Base-by-base conservation (phyloP, 2,329 filamentous ascomycete genomes). In the Tolypocladium amazonense region DNA sequence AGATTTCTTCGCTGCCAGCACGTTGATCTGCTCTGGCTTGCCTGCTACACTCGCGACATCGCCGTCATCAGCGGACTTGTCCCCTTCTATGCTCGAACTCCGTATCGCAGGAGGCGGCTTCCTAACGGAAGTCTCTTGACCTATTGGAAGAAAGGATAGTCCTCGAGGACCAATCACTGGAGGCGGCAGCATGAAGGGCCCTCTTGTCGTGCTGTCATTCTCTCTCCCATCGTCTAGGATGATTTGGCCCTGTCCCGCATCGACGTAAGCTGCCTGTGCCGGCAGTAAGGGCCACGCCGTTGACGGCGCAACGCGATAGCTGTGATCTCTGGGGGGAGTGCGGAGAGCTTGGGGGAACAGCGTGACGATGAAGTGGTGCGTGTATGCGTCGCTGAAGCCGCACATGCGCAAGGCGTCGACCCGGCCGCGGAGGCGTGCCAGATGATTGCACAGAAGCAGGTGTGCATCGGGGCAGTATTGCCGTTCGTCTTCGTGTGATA, bases 371-470 rank as follows among this genome's bases (percentile, higher is more conserved):
- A 75, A 64, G 11, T 58, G 60, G 33, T 65, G 59, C 0, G 70
- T 69, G 61, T 73, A 75, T 0, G 55, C 15, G 15, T 72, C 67
- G 60, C 64, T 67, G 61, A 77, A 75, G 2, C 75, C 75, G 27
- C 69, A 72, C 59, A 77, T 69, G 23, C 75, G 70, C 8, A 72
- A 60, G 0, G 72, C 71, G 39, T 65, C 61, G 53, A 76, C 58
- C 1, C 68, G 65, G 6, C 67, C 71, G 14, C 61, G 64, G 2
- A 77, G 69, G 1, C 59, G 62, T 5, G 68, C 38, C 4, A 77
- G 62, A 23, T 66, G 65, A 55, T 72, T 67, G 61, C 69, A 75
- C 20, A 75, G 65, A 12, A 58, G 15, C 30, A 75, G 67, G 43
- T 69, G 63, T 2, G 64, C 61, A 23, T 75, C 69, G 11, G 70